These are phyloP conservation scores for Nepenthes alata DNA, from an alignment of 179 eudicot species.

Conservation along the genomic window DNA sequence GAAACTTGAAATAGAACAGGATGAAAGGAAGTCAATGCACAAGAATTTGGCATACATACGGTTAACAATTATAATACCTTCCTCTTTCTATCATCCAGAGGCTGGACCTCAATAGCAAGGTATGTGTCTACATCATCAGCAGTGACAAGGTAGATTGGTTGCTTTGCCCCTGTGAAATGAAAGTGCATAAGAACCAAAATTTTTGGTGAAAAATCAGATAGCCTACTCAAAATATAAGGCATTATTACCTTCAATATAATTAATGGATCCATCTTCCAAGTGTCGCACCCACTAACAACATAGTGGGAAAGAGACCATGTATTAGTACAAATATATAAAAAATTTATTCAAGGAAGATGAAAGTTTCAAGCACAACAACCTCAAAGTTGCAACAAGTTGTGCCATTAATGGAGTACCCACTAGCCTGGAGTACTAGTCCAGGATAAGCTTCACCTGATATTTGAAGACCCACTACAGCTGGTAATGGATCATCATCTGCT, in stretches of 20 bases:
- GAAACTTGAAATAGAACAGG: too few relatives aligned
- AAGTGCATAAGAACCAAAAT: slow-evolving; percentile 11
- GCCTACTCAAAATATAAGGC: slow-evolving; percentile 3
- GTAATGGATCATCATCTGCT: slow-evolving; percentile 86
- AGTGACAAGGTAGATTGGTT: slow-evolving; percentile 74
- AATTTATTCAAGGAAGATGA: background rate
- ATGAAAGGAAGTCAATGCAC: too few relatives aligned
- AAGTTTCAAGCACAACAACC: slow-evolving; percentile 32
- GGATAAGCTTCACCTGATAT: slow-evolving; percentile 93
- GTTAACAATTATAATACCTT: slow-evolving; percentile 33
- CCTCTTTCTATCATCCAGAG: slow-evolving; percentile 79
- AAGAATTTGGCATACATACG: too few relatives aligned
- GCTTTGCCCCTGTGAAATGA: slow-evolving; percentile 69
- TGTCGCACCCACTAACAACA: slow-evolving; percentile 80
- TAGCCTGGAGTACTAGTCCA: slow-evolving; percentile 70
- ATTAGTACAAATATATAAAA: slow-evolving; percentile 1
- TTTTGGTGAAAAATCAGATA: background rate
- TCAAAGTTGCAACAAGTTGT: slow-evolving; percentile 96
- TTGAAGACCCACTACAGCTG: slow-evolving; percentile 78
- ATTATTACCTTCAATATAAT: slow-evolving; percentile 72
- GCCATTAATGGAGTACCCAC: slow-evolving; percentile 81
- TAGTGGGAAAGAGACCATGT: background rate
- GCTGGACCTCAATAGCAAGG: slow-evolving; percentile 93
- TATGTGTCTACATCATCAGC: slow-evolving; percentile 85
- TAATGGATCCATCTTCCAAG: slow-evolving; percentile 92